Evolutionary conservation across 2,329 filamentous ascomycete genomes (phyloP).

Genomic region (Paraphoma chrysanthemicola): DNA sequence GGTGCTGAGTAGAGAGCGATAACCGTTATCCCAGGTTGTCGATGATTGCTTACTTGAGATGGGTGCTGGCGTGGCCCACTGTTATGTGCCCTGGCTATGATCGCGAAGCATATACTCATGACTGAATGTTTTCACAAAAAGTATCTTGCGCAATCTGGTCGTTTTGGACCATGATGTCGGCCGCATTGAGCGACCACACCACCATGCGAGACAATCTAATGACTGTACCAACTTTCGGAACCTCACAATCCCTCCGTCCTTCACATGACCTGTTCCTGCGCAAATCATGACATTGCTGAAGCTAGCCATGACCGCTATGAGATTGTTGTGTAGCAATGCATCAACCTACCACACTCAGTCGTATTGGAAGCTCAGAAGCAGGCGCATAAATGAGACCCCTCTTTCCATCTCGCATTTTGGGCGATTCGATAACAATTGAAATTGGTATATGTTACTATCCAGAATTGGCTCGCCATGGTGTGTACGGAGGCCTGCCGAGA

Average conservation of each 20-base stretch:
- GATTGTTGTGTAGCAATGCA: background rate
- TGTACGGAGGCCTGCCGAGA: constrained; percentile 14
- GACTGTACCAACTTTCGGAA: background rate
- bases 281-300: background rate
- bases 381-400: background rate
- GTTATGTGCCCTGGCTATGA: no score
- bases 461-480: background rate
- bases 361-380: background rate
- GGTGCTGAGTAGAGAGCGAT: background rate
- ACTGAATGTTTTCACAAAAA: background rate
- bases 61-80: no score
- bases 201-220: background rate
- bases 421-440: background rate
- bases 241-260: background rate
- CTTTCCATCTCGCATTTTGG: background rate
- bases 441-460: background rate
- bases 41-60: no score
- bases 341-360: background rate
- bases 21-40: background rate
- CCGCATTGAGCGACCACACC: background rate
- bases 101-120: background rate
- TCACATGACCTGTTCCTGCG: background rate
- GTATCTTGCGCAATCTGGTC: background rate
- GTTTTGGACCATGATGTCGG: background rate
- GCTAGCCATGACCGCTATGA: background rate